Evolutionary conservation across 2,329 filamentous ascomycete genomes (phyloP).

Genomic region (Fusarium sp.): DNA sequence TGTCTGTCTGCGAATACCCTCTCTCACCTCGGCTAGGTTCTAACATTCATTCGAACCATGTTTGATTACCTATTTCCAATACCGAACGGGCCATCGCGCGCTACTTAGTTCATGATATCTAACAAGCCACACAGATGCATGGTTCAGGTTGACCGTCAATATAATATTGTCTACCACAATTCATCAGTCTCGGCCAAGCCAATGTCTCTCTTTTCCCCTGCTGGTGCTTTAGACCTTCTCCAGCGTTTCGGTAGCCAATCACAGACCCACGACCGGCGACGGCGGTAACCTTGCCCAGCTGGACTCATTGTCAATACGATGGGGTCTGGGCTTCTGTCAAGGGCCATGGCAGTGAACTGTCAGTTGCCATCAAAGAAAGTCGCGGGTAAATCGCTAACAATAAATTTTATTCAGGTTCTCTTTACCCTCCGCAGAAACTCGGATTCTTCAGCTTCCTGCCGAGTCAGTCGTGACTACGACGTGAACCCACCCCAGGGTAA

Average conservation of each 20-base stretch:
- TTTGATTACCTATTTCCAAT: background rate
- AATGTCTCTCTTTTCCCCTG: slow-evolving; percentile 34
- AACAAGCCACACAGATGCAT: slow-evolving; percentile 19
- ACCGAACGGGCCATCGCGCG: background rate
- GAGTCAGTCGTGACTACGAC: background rate
- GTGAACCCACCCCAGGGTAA: background rate
- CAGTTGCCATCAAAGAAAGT: background rate
- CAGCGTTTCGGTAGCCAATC: slow-evolving; percentile 47
- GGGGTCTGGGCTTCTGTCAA: slow-evolving; percentile 11
- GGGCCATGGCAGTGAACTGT: background rate
- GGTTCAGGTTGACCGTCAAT: slow-evolving; percentile 15
- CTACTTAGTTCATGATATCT: background rate
- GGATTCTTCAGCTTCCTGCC: background rate
- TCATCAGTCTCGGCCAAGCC: slow-evolving; percentile 16
- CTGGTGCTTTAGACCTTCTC: slow-evolving; percentile 33
- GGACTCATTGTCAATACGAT: slow-evolving; percentile 13
- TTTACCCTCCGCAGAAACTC: background rate
- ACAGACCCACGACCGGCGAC: slow-evolving; percentile 28
- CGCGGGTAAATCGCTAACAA: background rate
- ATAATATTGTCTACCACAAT: background rate
- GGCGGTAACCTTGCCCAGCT: slow-evolving; percentile 45
- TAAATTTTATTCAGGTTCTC: background rate
- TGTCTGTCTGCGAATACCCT: background rate
- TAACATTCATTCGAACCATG: background rate
- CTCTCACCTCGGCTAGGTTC: background rate